Evolutionary conservation across 768 basidiomycete species (phyloP).

Genomic region (Suillus variegatus): DNA sequence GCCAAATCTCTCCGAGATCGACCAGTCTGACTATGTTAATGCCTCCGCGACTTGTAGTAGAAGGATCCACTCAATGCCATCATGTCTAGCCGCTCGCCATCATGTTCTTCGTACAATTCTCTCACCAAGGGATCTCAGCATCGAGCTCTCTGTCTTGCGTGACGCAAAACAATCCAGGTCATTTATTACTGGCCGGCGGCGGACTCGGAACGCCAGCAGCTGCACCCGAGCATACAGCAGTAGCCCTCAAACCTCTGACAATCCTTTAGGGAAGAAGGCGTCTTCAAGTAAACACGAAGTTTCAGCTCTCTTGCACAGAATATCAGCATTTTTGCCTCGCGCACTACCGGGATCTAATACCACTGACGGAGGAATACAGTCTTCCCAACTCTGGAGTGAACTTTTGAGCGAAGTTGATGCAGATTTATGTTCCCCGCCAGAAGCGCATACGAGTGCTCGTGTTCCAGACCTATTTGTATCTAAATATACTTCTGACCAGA

Average conservation of each 20-base stretch:
- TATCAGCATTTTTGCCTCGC: constrained; percentile 45
- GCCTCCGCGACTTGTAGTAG: no score
- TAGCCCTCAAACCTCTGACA: neutral
- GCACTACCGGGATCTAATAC: constrained; percentile 32
- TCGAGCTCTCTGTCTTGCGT: neutral
- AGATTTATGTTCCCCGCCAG: constrained; percentile 31
- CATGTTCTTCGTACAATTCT: neutral
- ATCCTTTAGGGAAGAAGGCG: neutral
- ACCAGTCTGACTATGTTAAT: no score
- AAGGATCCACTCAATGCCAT: constrained; percentile 6
- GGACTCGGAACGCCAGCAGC: neutral
- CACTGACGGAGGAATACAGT: constrained; percentile 27
- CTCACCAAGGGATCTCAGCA: neutral
- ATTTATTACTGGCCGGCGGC: neutral
- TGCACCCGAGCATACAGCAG: neutral
- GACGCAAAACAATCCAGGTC: neutral
- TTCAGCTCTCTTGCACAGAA: constrained; percentile 53
- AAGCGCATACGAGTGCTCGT: constrained; percentile 38
- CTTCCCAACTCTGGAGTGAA: constrained; percentile 47
- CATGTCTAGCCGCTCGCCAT: constrained; percentile 7
- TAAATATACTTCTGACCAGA: no score
- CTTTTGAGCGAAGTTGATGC: constrained; percentile 37
- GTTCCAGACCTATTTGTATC: neutral
- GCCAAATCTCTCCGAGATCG: no score
- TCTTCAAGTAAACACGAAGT: constrained; percentile 27